These are phyloP conservation scores for Spizellomyces sp. DNA, from an alignment of 192 early-diverging fungal genomes.

Conservation along the genomic window DNA sequence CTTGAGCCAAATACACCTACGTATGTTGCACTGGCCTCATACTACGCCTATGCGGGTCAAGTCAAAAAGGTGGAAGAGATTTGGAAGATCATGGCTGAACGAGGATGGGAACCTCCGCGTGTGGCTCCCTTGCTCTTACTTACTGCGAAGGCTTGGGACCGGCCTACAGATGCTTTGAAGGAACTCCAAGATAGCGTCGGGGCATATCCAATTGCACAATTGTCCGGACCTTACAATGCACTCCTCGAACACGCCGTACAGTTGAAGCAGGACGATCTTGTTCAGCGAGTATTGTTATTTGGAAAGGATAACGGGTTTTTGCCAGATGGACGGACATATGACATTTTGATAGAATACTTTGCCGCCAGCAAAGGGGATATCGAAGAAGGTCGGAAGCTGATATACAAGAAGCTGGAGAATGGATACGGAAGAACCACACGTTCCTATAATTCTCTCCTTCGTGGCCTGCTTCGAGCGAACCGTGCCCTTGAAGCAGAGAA, in stretches of 20 bases:
- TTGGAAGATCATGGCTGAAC: not conserved
- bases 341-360: slow-evolving; percentile 14
- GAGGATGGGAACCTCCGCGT: not conserved
- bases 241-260: not conserved
- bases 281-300: not conserved
- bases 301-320: slow-evolving; percentile 5
- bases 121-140: not conserved
- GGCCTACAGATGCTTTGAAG: not conserved
- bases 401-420: not conserved
- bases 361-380: not conserved
- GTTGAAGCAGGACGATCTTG: not conserved
- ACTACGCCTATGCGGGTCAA: slow-evolving; percentile 12
- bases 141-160: not conserved
- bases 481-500: not conserved
- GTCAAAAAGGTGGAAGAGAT: slow-evolving; percentile 10
- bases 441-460: slow-evolving; percentile 22
- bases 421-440: slow-evolving; percentile 14
- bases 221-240: slow-evolving; percentile 1
- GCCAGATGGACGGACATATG: slow-evolving; percentile 26
- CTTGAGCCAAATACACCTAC: slow-evolving; percentile 9
- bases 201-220: not conserved
- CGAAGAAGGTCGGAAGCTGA: slow-evolving; percentile 5
- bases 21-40: slow-evolving; percentile 16
- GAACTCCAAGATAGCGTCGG: not conserved
- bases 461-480: not conserved